These are phyloP conservation scores for Rhizophagus sp. DNA, from an alignment of 192 early-diverging fungal species.

Conservation along the genomic window DNA sequence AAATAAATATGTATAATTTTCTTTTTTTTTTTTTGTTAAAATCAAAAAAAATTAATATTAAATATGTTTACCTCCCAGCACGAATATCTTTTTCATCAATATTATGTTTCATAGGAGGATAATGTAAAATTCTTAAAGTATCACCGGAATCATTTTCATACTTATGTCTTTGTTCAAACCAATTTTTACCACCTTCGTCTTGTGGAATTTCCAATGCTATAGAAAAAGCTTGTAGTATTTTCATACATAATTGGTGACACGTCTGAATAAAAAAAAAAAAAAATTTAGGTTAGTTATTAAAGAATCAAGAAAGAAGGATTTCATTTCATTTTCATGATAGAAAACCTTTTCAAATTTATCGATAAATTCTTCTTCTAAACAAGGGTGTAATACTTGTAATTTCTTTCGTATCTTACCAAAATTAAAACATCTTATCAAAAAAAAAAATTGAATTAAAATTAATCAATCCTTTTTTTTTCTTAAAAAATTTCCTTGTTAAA, in stretches of 20 bases:
- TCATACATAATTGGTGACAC: constrained; percentile 48
- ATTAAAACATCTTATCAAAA: constrained; percentile 50
- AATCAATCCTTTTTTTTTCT: too few species aligned
- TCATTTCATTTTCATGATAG: neutral
- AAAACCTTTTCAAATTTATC: constrained; percentile 39
- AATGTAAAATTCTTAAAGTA: constrained; percentile 62
- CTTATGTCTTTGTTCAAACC: constrained; percentile 49
- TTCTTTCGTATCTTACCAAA: constrained; percentile 46
- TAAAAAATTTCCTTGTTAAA: neutral
- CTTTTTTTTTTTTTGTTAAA: neutral
- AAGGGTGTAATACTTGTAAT: constrained; percentile 35
- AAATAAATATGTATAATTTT: too few species aligned
- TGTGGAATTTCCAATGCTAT: constrained; percentile 62
- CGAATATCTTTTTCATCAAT: constrained; percentile 45
- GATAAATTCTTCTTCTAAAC: constrained; percentile 32
- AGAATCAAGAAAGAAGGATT: neutral
- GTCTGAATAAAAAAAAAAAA: constrained; percentile 33
- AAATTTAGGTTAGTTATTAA: neutral
- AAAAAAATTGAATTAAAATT: too few species aligned
- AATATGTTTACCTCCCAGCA: constrained; percentile 47
- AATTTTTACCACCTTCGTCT: constrained; percentile 52
- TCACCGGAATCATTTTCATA: constrained; percentile 48
- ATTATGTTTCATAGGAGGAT: constrained; percentile 51
- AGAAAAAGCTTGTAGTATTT: constrained; percentile 59
- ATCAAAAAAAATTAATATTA: neutral